phyloP scores from a whole-genome alignment of 2,329 filamentous ascomycete genomes.

The Fusarium longipes region DNA sequence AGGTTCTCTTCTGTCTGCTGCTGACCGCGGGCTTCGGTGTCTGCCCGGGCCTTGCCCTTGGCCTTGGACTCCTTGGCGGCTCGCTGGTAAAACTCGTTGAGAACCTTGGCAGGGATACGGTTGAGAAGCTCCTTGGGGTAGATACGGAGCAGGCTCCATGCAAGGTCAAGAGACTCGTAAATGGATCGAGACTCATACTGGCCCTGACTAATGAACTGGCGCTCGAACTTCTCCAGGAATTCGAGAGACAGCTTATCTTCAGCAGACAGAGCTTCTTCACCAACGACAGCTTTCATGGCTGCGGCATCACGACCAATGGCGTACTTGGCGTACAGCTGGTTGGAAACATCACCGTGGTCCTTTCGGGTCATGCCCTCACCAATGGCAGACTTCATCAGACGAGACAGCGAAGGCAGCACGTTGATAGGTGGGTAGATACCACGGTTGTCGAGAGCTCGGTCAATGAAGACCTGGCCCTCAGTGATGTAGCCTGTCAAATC shows the following conservation, averaged over 20 bases:
- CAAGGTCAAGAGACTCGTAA: conserved; percentile 92
- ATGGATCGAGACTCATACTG: conserved; percentile 93
- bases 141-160: conserved; percentile 95
- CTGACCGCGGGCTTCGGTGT: conserved; percentile 53
- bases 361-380: conserved; percentile 96
- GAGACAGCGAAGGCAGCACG: conserved; percentile 95
- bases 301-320: conserved; percentile 98
- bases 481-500: conserved; percentile 99
- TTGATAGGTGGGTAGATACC: conserved; percentile 99
- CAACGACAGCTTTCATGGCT: conserved; percentile 99
- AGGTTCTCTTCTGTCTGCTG: conserved; percentile 67
- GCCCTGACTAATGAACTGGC: conserved; percentile 91
- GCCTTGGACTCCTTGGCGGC: conserved; percentile 71
- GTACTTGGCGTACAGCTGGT: conserved; percentile 99
- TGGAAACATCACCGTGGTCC: conserved; percentile 98
- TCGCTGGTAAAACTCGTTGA: conserved; percentile 85
- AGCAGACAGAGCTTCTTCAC: conserved; percentile 93
- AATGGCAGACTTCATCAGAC: conserved; percentile 99
- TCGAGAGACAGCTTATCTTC: conserved; percentile 98
- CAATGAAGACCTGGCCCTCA: conserved; percentile 97
- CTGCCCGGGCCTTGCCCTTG: conserved; percentile 67
- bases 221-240: conserved; percentile 98
- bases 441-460: conserved; percentile 93
- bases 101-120: conserved; percentile 85
- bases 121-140: conserved; percentile 99